Conservation (phyloP, 352 stramenopile species). For the Phytophthora constricta region DNA sequence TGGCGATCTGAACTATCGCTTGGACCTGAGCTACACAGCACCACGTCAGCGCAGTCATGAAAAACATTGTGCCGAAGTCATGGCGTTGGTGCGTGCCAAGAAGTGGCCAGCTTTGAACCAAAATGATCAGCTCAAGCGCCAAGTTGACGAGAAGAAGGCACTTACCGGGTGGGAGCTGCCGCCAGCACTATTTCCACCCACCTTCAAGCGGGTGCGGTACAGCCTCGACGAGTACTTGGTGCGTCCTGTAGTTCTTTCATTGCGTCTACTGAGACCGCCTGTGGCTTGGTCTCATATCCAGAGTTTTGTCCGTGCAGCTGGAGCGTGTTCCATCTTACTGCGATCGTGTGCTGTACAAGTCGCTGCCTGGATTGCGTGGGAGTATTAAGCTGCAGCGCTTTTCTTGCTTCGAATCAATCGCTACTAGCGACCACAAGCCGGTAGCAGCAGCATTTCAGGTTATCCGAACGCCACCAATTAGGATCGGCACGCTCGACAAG, state of each 20-base stretch:
- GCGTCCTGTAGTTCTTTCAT: not conserved
- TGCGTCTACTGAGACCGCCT: no score
- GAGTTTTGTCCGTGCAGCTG: slow-evolving; percentile 32
- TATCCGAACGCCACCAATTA: slow-evolving; percentile 34
- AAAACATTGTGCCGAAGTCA: slow-evolving; percentile 73
- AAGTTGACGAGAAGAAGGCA: slow-evolving; percentile 62
- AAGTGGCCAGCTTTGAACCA: slow-evolving; percentile 69
- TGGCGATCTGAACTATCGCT: slow-evolving; percentile 88
- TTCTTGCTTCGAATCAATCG: slow-evolving; percentile 63
- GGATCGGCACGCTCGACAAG: slow-evolving; percentile 29
- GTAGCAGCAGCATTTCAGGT: slow-evolving; percentile 70
- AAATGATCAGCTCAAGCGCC: slow-evolving; percentile 82
- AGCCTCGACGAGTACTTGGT: slow-evolving; percentile 42
- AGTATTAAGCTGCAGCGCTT: slow-evolving; percentile 71
- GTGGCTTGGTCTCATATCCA: slow-evolving; percentile 3
- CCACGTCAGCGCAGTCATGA: slow-evolving; percentile 56
- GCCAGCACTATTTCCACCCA: slow-evolving; percentile 73
- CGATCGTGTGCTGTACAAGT: slow-evolving; percentile 86
- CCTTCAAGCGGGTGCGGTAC: slow-evolving; percentile 84
- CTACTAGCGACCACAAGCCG: slow-evolving; percentile 88
- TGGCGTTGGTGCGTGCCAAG: slow-evolving; percentile 60
- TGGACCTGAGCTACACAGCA: slow-evolving; percentile 74
- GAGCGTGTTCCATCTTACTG: slow-evolving; percentile 87
- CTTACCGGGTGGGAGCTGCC: slow-evolving; percentile 72
- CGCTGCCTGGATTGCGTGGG: slow-evolving; percentile 55